Evolutionary conservation across 2,329 filamentous ascomycete species (phyloP), one percentile per base, ranked within the genome.

Genomic region (Knoxdaviesia capensis): DNA sequence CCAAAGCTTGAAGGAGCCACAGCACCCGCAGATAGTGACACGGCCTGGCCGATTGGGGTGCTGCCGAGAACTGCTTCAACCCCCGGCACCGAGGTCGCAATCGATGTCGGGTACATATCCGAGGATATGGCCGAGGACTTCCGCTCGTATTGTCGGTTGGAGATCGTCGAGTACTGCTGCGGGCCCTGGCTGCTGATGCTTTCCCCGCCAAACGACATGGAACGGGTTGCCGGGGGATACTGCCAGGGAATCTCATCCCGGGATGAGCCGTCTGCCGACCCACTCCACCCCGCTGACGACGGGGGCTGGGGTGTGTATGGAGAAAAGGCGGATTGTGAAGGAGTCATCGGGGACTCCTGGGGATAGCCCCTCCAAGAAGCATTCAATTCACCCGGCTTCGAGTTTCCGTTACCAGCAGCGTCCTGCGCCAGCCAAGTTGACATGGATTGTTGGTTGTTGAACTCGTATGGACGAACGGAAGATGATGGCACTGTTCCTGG

Each of bases 351-450:
- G 6, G 69, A 64, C 36, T 69, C 68, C 36, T 65, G 59, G 7
- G 65, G 52, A 48, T 66, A 71, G 6, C 60, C 53, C 45, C 63
- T 58, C 71, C 70, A 76, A 8, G 59, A 56, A 7, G 58, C 47
- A 44, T 56, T 61, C 45, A 65, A 48, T 30, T 66, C 64, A 35
- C 56, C 56, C 6, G 61, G 51, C 44, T 65, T 67, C 8, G 63
- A 57, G n/a, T 52, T 47, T 11, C 59, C 51, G 45, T 51, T 56
- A 8, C 60, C 54, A 35, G 54, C 59, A 10, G 58, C 50, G 3
- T 68, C 63, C n/a, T 61, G 47, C 31, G 62, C 48, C 49, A 65
- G 54, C 68, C 68, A 72, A 49, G 53, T 58, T 29, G 59, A 50
- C 46, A 60, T 51, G 9, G 56, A 20, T 20, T 20, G 52, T 29